Evolutionary conservation across 2,329 filamentous ascomycete species (phyloP).

Genomic region (Thelonectria rubi): DNA sequence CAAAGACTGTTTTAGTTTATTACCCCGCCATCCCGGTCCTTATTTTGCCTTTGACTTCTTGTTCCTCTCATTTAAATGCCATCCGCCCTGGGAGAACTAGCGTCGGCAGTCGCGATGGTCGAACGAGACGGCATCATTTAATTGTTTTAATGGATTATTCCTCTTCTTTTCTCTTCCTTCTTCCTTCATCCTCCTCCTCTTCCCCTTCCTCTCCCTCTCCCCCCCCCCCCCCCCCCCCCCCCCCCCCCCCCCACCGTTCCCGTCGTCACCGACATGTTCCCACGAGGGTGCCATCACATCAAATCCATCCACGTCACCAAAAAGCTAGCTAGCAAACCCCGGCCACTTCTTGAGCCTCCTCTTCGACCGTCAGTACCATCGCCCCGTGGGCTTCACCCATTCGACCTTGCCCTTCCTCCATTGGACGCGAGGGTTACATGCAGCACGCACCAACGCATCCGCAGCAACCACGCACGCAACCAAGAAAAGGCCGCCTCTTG

Average conservation of each 20-base stretch:
- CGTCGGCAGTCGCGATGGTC: slow-evolving; percentile 2
- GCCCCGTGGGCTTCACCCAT: slow-evolving; percentile 14
- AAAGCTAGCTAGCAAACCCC: slow-evolving; percentile 1
- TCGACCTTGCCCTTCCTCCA: slow-evolving; percentile 5
- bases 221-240: too few species aligned
- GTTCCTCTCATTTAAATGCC: not conserved
- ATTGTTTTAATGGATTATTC: too few species aligned
- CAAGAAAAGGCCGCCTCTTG: not conserved
- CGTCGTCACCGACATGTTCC: not conserved
- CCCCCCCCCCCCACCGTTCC: too few species aligned
- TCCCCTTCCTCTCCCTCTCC: not conserved
- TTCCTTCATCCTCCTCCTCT: too few species aligned
- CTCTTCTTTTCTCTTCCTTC: not conserved
- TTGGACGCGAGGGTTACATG: slow-evolving; percentile 22
- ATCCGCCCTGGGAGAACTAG: not conserved
- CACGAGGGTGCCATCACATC: slow-evolving; percentile 4
- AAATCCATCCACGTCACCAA: slow-evolving; percentile 15
- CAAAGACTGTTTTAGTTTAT: not conserved
- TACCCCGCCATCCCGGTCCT: slow-evolving; percentile 18
- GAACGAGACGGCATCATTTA: not conserved
- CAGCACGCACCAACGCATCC: slow-evolving; percentile 17
- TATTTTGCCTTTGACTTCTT: not conserved
- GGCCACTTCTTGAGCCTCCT: slow-evolving; percentile 5
- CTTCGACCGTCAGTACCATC: not conserved
- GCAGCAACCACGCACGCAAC: not conserved